These are phyloP conservation scores for Boletales sp. DNA, from an alignment of 768 basidiomycete species.

Conservation along the genomic window DNA sequence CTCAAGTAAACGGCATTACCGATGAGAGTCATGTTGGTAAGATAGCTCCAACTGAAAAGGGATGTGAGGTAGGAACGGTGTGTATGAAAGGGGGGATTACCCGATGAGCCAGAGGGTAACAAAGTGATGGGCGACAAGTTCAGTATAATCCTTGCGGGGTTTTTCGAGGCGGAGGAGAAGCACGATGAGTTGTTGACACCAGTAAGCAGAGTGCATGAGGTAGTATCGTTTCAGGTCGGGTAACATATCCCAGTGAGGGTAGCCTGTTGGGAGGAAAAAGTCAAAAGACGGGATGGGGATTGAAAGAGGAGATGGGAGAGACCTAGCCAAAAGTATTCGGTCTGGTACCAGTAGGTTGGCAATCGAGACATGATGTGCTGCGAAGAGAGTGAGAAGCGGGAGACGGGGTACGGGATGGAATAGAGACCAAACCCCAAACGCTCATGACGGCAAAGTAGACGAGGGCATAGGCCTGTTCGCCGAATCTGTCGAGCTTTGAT, in stretches of 20 bases:
- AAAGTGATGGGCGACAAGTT: slow-evolving; percentile 86
- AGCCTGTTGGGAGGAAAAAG: slow-evolving; percentile 44
- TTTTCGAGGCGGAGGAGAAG: slow-evolving; percentile 86
- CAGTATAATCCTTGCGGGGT: slow-evolving; percentile 86
- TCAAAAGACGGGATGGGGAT: not conserved
- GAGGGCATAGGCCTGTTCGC: slow-evolving; percentile 87
- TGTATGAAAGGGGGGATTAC: slow-evolving; percentile 37
- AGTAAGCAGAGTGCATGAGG: slow-evolving; percentile 89
- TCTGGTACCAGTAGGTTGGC: slow-evolving; percentile 84
- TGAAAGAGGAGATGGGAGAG: slow-evolving; percentile 8
- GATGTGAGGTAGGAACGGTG: not conserved
- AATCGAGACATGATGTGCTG: slow-evolving; percentile 81
- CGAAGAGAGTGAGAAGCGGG: not conserved
- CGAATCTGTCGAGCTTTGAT: slow-evolving; percentile 77
- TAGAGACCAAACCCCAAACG: slow-evolving; percentile 71
- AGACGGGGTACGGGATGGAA: not conserved
- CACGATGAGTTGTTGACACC: slow-evolving; percentile 91
- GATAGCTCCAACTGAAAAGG: slow-evolving; percentile 71
- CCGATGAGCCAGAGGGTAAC: slow-evolving; percentile 95
- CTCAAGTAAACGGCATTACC: slow-evolving; percentile 92
- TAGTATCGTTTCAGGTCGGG: slow-evolving; percentile 88
- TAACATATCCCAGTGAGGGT: slow-evolving; percentile 88
- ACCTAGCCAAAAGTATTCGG: slow-evolving; percentile 85
- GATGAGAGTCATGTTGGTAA: slow-evolving; percentile 77
- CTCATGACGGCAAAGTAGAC: slow-evolving; percentile 75